Percentiles rank a stretch among this genome's conserved stretches.
Evolutionary conservation across 768 basidiomycete species (phyloP).

Genomic region (Termitomyces bulborhizus): DNA sequence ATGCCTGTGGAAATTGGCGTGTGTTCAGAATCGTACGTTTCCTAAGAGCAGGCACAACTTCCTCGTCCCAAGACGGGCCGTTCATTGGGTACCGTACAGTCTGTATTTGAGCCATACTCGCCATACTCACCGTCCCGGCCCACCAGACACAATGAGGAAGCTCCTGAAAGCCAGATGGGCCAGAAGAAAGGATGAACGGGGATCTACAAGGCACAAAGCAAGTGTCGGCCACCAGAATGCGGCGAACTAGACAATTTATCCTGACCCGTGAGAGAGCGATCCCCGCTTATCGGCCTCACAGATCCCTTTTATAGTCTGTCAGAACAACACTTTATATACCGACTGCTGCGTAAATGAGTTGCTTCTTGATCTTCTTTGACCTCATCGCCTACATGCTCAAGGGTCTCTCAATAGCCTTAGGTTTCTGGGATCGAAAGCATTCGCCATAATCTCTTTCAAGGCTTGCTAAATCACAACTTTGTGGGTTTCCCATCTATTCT

Average conservation of each 20-base stretch:
- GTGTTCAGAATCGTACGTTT: constrained; percentile 49
- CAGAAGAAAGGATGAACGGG: not conserved
- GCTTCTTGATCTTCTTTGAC: constrained; percentile 8
- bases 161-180: constrained; percentile 4
- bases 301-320: constrained; percentile 1
- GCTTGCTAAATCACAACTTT: not conserved
- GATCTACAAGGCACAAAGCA: constrained; percentile 4
- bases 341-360: not conserved
- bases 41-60: constrained; percentile 73
- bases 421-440: not conserved
- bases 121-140: constrained; percentile 22
- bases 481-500: no score
- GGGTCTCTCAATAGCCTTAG: not conserved
- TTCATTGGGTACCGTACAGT: constrained; percentile 27
- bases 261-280: constrained; percentile 11
- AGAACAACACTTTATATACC: not conserved
- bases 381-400: not conserved
- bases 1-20: constrained; percentile 2
- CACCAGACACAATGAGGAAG: constrained; percentile 1
- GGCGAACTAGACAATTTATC: constrained; percentile 9
- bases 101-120: constrained; percentile 39
- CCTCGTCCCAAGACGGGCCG: constrained; percentile 71
- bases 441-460: not conserved
- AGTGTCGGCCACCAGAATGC: constrained; percentile 10
- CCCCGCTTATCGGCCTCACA: not conserved